phyloP scores from a whole-genome alignment of 352 stramenopile genomes.

The Hyaloperonospora arabidopsidis region DNA sequence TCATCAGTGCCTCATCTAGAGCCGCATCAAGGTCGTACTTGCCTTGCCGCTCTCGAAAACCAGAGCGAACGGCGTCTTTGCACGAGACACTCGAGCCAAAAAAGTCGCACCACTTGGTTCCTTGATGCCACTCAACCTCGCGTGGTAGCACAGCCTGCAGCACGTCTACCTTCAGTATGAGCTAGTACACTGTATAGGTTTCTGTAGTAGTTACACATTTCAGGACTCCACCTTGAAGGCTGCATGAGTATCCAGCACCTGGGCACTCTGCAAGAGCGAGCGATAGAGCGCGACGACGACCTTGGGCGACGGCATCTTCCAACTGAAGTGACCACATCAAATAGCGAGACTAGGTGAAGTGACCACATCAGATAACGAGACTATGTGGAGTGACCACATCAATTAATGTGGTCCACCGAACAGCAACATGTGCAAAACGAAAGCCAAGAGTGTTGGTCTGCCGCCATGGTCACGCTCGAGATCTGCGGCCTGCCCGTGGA shows the following conservation, averaged over 20 bases:
- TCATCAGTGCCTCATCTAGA: constrained; percentile 54
- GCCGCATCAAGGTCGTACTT: constrained; percentile 20
- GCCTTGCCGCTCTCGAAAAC: constrained; percentile 33
- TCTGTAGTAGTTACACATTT: not conserved
- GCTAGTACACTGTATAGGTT: not conserved
- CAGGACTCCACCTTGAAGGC: constrained; percentile 46
- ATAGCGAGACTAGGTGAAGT: too few relatives aligned
- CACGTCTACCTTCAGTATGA: not conserved
- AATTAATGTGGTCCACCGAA: constrained; percentile 3
- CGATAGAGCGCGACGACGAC: constrained; percentile 61
- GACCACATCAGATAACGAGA: not conserved
- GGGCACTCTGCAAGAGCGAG: constrained; percentile 56
- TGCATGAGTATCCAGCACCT: constrained; percentile 47
- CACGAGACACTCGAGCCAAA: constrained; percentile 49
- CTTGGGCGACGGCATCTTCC: constrained; percentile 36
- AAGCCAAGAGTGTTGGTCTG: constrained; percentile 2
- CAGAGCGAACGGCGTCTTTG: constrained; percentile 36
- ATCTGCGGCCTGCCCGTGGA: constrained; percentile 87
- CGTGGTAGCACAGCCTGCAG: constrained; percentile 53
- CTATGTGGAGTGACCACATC: constrained; percentile 5
- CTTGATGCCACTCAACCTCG: constrained; percentile 45
- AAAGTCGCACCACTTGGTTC: constrained; percentile 53
- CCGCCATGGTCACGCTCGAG: constrained; percentile 61
- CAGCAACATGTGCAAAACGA: constrained; percentile 15
- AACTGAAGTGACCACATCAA: constrained; percentile 7